Base-by-base conservation (phyloP, 176 grass and related monocot species). In the Triticum dicoccoides region DNA sequence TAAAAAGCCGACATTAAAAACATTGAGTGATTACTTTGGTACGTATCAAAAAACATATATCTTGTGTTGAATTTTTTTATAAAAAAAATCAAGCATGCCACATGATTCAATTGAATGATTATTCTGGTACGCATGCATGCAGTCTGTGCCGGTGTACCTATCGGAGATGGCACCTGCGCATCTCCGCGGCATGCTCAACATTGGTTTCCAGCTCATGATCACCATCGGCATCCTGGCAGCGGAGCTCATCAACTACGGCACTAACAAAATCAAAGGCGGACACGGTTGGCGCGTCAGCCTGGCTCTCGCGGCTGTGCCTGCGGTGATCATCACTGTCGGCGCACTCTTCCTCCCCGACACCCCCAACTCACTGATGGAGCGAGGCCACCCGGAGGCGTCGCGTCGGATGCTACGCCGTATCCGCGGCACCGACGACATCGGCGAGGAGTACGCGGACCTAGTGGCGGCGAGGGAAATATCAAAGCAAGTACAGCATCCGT, bases 171-270 rank as follows among this genome's bases (percentile, higher is more conserved):
- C 86, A 8, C 79, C 86, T 0, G 42, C 72, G 0, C 41, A 45
- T 15, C 78, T 87, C 4, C 86, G 86, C 10, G 86, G 86, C n/a
- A 87, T 45, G 79, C 86, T 87, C 3, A 87, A 87, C 70, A 82
- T 82, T 44, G 79, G 69, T 14, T 24, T 87, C 61, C 86, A 82
- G 79, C 79, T 87, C 6, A 87, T 87, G 86, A 82, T 87, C 79
- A 82, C 86, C 15, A 61, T 87, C 5, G 86, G 86, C 69, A 87
- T 87, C 86, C 65, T 87, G 42, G 51, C 61, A 15, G 86, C 79
- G 8, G 81, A 82, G 11, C 86, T 87, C 42, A 35, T 87, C 61
- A 87, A 87, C 86, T 87, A 82, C 61, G 78, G 78, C 23, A 61
- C 30, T 5, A 61, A 69, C 32, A 87, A 82, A 44, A 87, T 82